These are phyloP conservation scores for Eucalyptus melliodora DNA, from an alignment of 345 rosid species.

Conservation along the genomic window DNA sequence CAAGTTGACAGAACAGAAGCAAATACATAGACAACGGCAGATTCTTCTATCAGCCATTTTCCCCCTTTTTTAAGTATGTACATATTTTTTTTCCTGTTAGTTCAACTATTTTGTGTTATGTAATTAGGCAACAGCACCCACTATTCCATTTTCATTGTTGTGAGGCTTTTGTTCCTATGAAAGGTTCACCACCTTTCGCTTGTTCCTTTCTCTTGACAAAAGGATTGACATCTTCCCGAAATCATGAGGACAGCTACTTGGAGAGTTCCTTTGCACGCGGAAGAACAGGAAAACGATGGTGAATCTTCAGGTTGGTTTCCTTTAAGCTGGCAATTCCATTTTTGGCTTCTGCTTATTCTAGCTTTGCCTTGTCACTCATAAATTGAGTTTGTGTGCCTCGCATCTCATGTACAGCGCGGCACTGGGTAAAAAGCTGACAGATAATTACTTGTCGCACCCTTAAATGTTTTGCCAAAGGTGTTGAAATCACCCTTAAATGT, in stretches of 20 bases:
- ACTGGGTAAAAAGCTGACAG: background rate
- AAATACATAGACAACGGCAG: background rate
- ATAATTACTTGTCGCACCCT: background rate
- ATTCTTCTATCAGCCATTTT: background rate
- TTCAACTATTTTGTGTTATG: background rate
- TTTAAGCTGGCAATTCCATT: background rate
- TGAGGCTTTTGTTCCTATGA: background rate
- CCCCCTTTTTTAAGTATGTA: background rate
- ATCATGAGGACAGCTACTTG: background rate
- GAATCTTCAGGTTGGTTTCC: background rate
- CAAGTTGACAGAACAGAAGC: background rate
- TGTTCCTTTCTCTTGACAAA: background rate
- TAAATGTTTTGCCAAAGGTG: background rate
- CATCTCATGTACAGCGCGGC: background rate
- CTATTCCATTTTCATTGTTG: background rate
- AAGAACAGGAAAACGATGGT: background rate
- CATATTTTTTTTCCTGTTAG: background rate
- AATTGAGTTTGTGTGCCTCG: background rate
- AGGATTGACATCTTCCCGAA: background rate
- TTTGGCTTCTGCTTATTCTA: background rate
- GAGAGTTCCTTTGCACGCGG: background rate
- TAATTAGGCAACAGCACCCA: background rate
- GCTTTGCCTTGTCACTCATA: background rate
- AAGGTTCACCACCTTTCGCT: background rate
- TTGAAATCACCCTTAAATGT: background rate